Evolutionary conservation across 768 basidiomycete genomes (phyloP), one percentile per base, ranked within the genome.

Genomic region (Tremella fuciformis): DNA sequence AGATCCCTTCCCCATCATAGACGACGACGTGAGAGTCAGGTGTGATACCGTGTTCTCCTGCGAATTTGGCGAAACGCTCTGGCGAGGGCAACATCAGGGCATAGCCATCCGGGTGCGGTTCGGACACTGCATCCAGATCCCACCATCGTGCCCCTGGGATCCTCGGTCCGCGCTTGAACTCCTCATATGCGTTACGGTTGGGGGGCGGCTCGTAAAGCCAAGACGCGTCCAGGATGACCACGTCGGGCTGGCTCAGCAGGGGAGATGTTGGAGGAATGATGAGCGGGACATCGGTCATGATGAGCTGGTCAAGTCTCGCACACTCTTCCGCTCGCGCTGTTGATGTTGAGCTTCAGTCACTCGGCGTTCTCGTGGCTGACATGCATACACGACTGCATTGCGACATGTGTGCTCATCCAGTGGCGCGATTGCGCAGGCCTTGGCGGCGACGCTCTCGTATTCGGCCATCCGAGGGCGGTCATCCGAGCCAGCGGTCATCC

Each of bases 1-100:
- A 18, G 22, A n/a, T 46, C 4, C 42, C 42, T 22, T 18, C 42
- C 8, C 42, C 42, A 15, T 46, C 42, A 22, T 46, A 46, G 6
- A 46, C 22, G 15, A 46, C 16, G 15, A 46, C 42, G 8, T 46
- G n/a, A 22, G n/a, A 18, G 42, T 46, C 42, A 8, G n/a, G n/a
- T 8, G 8, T 46, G 42, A 46, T 46, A 18, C 42, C 42, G n/a
- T 18, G 42, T 15, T 46, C 42, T 8, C n/a, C n/a, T n/a, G 22
- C 42, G 16, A 18, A 46, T 15, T 46, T n/a, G 42, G 42, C 42
- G 15, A 46, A 46, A 4, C 22, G 42, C 22, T 46, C 42, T 15
- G 42, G 42, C n/a, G n/a, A n/a, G n/a, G 42, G 42, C 42, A 46
- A 22, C 42, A 46, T 46, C n/a, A 18, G 15, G n/a, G 42, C n/a